Percentiles rank a stretch among this genome's conserved stretches.
Conservation (phyloP, 805 yeast species). For the Kodamaea kakaduensis region DNA sequence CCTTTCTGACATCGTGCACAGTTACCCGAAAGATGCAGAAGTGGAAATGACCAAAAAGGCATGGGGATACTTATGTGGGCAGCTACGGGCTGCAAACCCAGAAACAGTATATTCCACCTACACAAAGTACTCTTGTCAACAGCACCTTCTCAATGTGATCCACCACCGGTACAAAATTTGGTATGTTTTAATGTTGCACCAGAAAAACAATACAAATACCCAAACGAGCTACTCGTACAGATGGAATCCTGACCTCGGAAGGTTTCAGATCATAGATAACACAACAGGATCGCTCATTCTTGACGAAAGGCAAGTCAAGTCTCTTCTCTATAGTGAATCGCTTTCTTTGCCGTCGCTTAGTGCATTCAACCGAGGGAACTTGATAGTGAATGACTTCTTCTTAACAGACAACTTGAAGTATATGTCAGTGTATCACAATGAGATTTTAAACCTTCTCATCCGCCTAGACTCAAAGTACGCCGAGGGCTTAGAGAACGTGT, state of each 20-base stretch:
- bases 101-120: conserved; percentile 39
- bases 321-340: conserved; percentile 28
- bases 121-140: conserved; percentile 37
- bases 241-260: conserved; percentile 35
- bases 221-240: conserved; percentile 25
- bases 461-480: conserved; percentile 24
- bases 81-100: conserved; percentile 34
- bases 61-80: conserved; percentile 36
- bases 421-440: conserved; percentile 37
- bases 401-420: conserved; percentile 31
- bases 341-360: conserved; percentile 28
- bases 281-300: conserved; percentile 20
- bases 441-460: conserved; percentile 29
- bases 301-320: conserved; percentile 30
- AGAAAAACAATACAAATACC: conserved; percentile 16
- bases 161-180: conserved; percentile 36
- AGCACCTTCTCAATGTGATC: conserved; percentile 33
- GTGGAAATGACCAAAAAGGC: conserved; percentile 34
- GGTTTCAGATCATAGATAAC: conserved; percentile 30
- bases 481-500: conserved; percentile 29
- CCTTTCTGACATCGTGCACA: conserved; percentile 34
- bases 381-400: conserved; percentile 35
- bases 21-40: conserved; percentile 27
- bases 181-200: conserved; percentile 31
- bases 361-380: conserved; percentile 29